Conservation (phyloP, 495 filamentous ascomycete genomes). For the Aspergillus sclerotiicarbonarius region DNA sequence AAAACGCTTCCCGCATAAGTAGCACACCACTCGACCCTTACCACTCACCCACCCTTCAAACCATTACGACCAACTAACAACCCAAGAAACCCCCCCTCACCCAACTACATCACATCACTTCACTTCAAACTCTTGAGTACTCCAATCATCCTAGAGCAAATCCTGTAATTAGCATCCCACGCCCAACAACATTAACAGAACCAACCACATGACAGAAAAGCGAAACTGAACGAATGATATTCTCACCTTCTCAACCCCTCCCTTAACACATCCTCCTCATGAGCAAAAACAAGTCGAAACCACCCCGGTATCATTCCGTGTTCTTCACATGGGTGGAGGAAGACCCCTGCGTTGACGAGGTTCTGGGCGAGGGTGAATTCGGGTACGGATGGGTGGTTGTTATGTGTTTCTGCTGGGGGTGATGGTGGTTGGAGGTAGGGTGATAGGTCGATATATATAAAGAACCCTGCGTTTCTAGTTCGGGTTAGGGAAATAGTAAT, state of each 20-base stretch:
- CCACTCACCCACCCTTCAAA: too few relatives aligned
- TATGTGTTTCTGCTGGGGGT: background rate
- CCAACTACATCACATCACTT: background rate
- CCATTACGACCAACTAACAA: too few relatives aligned
- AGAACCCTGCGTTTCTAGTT: conserved; percentile 51
- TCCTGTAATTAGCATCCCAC: background rate
- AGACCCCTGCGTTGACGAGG: conserved; percentile 42
- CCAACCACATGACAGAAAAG: background rate
- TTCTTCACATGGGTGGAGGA: conserved; percentile 42
- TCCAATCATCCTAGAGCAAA: conserved; percentile 2
- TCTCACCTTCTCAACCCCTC: conserved; percentile 38
- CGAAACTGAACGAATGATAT: background rate
- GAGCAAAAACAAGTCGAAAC: conserved; percentile 48
- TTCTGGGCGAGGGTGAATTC: conserved; percentile 38
- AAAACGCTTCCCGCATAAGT: too few relatives aligned
- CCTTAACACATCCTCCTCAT: conserved; percentile 28
- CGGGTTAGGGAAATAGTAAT: background rate
- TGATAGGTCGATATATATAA: conserved; percentile 50
- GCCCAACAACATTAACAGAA: background rate
- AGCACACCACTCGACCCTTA: too few relatives aligned
- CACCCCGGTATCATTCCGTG: conserved; percentile 42
- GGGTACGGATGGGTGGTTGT: too few relatives aligned
- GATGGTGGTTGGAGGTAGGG: conserved; percentile 22
- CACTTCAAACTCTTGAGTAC: background rate
- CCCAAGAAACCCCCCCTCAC: too few relatives aligned